phyloP scores from a whole-genome alignment of 2,329 filamentous ascomycete species.

The Hymenotorrendiella dingleyae region DNA sequence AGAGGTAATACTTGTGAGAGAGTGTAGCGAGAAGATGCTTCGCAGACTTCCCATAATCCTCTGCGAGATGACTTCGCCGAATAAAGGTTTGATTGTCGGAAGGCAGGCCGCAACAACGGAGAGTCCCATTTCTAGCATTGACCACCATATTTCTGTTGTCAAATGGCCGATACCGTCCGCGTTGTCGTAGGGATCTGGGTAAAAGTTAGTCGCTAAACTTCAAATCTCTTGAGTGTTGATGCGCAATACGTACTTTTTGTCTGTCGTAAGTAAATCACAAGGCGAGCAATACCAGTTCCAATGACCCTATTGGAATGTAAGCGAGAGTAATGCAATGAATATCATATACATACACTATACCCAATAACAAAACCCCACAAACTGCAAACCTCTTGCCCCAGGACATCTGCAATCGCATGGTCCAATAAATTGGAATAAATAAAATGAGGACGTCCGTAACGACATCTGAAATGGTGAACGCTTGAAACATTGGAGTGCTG shows the following conservation, averaged over 20 bases:
- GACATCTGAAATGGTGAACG: constrained; percentile 2
- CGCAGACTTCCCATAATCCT: background rate
- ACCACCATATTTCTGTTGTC: constrained; percentile 3
- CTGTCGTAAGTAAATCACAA: constrained; percentile 1
- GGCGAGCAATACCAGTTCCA: constrained; percentile 1
- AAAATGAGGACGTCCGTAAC: constrained; percentile 4
- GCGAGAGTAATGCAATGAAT: background rate
- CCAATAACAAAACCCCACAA: background rate
- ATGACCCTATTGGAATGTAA: background rate
- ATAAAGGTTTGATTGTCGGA: background rate
- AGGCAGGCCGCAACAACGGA: constrained; percentile 2
- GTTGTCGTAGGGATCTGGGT: background rate
- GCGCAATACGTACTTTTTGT: background rate
- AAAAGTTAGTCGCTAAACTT: background rate
- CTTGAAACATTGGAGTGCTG: background rate
- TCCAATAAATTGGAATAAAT: constrained; percentile 1
- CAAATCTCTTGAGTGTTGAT: background rate
- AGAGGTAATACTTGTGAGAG: background rate
- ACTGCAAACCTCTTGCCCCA: background rate
- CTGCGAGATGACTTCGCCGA: background rate
- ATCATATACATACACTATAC: background rate
- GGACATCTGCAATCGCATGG: background rate
- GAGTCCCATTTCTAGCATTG: constrained; percentile 3
- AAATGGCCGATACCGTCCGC: constrained; percentile 1
- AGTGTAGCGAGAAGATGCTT: constrained; percentile 1